Base-by-base conservation (phyloP, 2,329 filamentous ascomycete genomes). In the Diaporthe velutina region DNA sequence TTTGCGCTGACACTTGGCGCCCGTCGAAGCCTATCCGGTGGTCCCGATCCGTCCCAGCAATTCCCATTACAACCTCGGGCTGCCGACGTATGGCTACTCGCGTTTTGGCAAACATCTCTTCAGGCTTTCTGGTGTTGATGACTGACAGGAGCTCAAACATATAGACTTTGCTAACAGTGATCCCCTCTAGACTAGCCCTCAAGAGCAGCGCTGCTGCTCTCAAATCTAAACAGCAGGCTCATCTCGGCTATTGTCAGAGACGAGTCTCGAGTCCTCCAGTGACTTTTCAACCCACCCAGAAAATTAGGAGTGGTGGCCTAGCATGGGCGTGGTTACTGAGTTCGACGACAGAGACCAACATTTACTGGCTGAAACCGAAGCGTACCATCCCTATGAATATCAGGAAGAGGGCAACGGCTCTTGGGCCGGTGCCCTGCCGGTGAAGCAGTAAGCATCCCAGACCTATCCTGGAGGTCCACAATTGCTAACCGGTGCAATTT, bases 341-440 rank as follows among this genome's bases (percentile, higher is more conserved):
- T 93, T 93, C 86, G 89, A 92, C 88, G 91, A 93, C 84, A 90
- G 90, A 90, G 86, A 92, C 84, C 89, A 84, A 83, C 88, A 91
- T 79, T 84, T 89, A 80, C 90, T 91, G 79, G 88, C 90, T 79
- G 87, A 91, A 82, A 86, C 88, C 79, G 88, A 91, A 80, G 83
- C 86, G 82, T 92, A 92, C 82, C 87, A 89, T 82, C 90, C 89
- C 70, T 98, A 96, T 92, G 92, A 95, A 84, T 98, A 97, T 86
- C 93, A 97, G 85, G 93, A 92, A 76, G 93, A 95, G 84, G 95
- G 95, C 88, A 95, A 95, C 83, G 85, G 82, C 84, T 96, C 95
- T 79, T 97, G 97, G 97, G 97, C 96, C 81, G 95, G 96, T 82
- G 94, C 96, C 83, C 91, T 99, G 81, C 97, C 97, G 82, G 92